phyloP scores from a whole-genome alignment of 1,284 basidiomycete species.

The Sporisorium iseilematis-ciliati region DNA sequence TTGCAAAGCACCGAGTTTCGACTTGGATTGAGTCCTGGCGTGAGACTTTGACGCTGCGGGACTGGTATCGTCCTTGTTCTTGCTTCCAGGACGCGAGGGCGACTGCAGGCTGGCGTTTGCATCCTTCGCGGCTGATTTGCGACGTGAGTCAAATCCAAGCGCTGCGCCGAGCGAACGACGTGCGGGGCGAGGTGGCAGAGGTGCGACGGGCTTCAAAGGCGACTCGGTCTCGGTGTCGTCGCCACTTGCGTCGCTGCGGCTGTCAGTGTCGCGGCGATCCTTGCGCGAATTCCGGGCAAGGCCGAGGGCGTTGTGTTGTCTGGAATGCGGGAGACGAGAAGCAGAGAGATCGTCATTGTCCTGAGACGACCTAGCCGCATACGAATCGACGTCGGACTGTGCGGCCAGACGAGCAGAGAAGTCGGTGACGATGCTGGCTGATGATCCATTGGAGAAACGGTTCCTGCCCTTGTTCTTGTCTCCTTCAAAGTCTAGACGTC shows the following conservation, averaged over 20 bases:
- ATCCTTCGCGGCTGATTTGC: constrained; percentile 1
- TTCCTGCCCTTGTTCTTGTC: neutral
- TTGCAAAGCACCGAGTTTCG: constrained; percentile 35
- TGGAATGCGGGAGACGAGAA: neutral
- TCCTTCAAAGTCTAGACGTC: constrained; percentile 6
- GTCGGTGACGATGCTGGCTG: constrained; percentile 30
- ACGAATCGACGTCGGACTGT: constrained; percentile 34
- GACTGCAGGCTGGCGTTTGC: neutral
- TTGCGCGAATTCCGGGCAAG: neutral
- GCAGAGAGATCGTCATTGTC: constrained; percentile 10
- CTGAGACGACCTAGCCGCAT: constrained; percentile 1
- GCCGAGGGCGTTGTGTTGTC: constrained; percentile 6
- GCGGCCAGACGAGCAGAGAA: constrained; percentile 43
- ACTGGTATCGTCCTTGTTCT: constrained; percentile 4
- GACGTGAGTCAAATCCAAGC: constrained; percentile 26
- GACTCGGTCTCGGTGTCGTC: constrained; percentile 47
- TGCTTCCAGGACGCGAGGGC: neutral
- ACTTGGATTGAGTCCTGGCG: constrained; percentile 19
- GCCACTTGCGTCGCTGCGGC: constrained; percentile 23
- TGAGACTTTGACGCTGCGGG: constrained; percentile 6
- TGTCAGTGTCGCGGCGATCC: neutral
- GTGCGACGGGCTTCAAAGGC: neutral
- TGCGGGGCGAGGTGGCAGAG: constrained; percentile 4
- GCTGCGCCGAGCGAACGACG: constrained; percentile 40
- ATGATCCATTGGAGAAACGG: constrained; percentile 19